Evolutionary conservation across 2,329 filamentous ascomycete genomes (phyloP), one percentile per base, ranked within the genome.

Genomic region (Colletotrichum godetiae): DNA sequence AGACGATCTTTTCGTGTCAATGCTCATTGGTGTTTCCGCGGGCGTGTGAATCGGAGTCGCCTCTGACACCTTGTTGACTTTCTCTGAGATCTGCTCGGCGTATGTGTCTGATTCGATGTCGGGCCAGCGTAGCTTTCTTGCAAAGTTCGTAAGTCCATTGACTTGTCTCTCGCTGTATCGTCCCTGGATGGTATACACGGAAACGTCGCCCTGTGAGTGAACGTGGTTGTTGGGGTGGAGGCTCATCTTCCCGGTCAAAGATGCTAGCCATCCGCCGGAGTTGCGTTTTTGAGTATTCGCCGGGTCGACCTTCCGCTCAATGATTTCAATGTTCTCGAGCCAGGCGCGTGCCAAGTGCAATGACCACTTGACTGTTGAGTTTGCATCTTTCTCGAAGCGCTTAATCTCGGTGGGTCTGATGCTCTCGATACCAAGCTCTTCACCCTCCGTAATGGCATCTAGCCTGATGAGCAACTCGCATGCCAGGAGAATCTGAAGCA

Each of bases 271-370:
- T 55, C 87, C 80, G 60, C 79, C 78, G 77, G 78, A 79, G 69
- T 77, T 82, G 64, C 78, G 76, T 29, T 68, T 69, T 42, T 72
- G 70, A 8, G 78, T 68, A 72, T 76, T 33, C 73, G 74, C 24
- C 75, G 78, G 37, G 67, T 76, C 69, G 13, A 76, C 53, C 56
- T 76, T 74, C n/a, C 63, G 68, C 52, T 76, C 88, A 64, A 87
- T 85, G 29, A 93, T 84, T 10, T 87, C 86, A 35, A 93, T 91
- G 73, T 93, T 93, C 74, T 92, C 89, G n/a, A 93, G 85, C 91
- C 91, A 93, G 56, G 87, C 86, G 31, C 90, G 86, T 19, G 91
- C 91, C 37, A 93, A 84, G 53, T 92, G 84, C 52, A 93, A 81
- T 4, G 91, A 92, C 91, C 91, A 93, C 77, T 89, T 91, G 24